These are phyloP conservation scores for Circinella umbellata DNA, from an alignment of 371 early-diverging fungal genomes.

Conservation along the genomic window DNA sequence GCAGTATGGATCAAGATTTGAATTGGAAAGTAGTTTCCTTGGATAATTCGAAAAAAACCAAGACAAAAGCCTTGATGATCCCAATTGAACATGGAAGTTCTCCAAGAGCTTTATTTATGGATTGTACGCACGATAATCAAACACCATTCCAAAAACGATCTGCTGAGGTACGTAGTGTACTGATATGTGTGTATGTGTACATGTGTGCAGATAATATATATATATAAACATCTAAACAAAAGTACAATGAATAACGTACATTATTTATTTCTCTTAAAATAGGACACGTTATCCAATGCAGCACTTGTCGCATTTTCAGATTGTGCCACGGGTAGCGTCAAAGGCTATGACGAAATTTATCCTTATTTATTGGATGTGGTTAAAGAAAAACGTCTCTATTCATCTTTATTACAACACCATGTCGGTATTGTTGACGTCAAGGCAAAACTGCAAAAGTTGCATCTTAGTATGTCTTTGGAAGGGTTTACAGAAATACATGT, in stretches of 20 bases:
- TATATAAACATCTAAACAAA: neutral
- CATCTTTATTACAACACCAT: slow-evolving; percentile 48
- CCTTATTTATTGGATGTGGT: slow-evolving; percentile 88
- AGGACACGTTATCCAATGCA: slow-evolving; percentile 90
- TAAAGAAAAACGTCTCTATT: slow-evolving; percentile 81
- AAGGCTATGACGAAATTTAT: slow-evolving; percentile 95
- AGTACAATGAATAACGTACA: slow-evolving; percentile 8
- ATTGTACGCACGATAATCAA: slow-evolving; percentile 98
- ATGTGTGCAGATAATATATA: neutral
- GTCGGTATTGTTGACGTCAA: slow-evolving; percentile 77
- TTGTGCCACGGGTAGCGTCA: slow-evolving; percentile 93
- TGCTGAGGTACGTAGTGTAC: slow-evolving; percentile 43
- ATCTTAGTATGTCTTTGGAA: slow-evolving; percentile 79
- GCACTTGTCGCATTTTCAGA: slow-evolving; percentile 90
- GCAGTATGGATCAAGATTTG: slow-evolving; percentile 70
- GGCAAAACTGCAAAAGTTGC: slow-evolving; percentile 73
- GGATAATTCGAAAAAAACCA: slow-evolving; percentile 36
- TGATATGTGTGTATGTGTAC: neutral
- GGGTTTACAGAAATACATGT: slow-evolving; percentile 92
- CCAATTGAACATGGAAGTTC: slow-evolving; percentile 45
- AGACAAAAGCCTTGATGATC: slow-evolving; percentile 21
- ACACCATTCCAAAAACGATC: slow-evolving; percentile 91
- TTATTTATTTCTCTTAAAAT: neutral
- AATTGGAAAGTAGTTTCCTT: slow-evolving; percentile 28
- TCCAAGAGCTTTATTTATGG: slow-evolving; percentile 97